A percentile compares a stretch with the other conserved stretches of the same genome.
Conservation (phyloP, 306 rosid species). For the Trifolium repens region DNA sequence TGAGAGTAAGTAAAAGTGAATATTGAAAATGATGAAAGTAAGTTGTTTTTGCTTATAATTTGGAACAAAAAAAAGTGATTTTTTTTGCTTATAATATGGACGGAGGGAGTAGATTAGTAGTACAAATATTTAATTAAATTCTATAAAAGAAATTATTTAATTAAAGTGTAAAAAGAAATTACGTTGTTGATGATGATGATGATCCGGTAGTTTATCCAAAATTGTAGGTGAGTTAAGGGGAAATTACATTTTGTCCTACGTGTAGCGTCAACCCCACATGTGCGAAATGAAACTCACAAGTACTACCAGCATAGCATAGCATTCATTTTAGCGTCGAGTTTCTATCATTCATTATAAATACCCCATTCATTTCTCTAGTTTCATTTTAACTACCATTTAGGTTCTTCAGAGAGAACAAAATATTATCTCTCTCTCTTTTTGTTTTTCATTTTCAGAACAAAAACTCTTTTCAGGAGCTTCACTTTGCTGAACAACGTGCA, state of each 20-base stretch:
- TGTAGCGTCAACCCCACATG: slow-evolving; percentile 51
- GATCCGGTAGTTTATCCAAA: slow-evolving; percentile 43
- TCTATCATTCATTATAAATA: slow-evolving; percentile 53
- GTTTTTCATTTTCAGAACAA: slow-evolving; percentile 10
- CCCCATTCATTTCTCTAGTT: slow-evolving; percentile 11
- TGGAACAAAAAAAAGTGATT: no score
- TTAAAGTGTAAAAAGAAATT: neutral
- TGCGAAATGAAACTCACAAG: slow-evolving; percentile 34
- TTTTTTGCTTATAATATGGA: no score
- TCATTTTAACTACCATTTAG: slow-evolving; percentile 35
- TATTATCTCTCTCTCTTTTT: slow-evolving; percentile 19
- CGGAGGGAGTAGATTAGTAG: no score
- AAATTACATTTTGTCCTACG: slow-evolving; percentile 42
- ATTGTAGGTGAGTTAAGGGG: slow-evolving; percentile 39
- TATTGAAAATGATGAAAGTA: no score
- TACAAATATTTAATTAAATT: no score
- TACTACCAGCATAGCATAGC: neutral
- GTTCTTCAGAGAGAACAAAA: slow-evolving; percentile 3
- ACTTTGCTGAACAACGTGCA: slow-evolving; percentile 19
- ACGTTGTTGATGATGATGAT: slow-evolving; percentile 2
- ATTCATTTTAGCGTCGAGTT: slow-evolving; percentile 10
- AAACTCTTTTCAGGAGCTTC: slow-evolving; percentile 9
- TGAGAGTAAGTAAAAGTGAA: no score
- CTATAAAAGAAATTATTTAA: no score
- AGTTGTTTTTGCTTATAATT: no score